Conservation (phyloP, 306 rosid genomes). For the Cicer cuneatum region DNA sequence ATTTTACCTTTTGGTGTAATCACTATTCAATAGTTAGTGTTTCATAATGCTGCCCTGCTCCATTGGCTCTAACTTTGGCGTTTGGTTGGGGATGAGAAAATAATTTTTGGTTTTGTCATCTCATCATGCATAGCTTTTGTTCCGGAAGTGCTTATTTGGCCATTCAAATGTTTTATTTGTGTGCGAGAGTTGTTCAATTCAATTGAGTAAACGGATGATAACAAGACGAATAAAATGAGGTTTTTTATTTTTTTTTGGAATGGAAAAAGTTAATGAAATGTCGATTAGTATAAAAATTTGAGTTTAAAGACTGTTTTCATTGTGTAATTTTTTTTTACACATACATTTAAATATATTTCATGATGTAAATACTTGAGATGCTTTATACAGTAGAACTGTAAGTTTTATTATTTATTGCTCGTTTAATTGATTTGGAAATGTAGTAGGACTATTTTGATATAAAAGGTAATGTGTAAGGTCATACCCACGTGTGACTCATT, state of each 20-base stretch:
- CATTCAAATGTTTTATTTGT: slow-evolving; percentile 37
- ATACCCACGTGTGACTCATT: too few relatives aligned
- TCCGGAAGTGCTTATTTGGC: slow-evolving; percentile 33
- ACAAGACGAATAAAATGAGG: not conserved
- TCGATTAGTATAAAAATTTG: too few relatives aligned
- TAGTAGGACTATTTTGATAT: too few relatives aligned
- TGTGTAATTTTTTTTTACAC: not conserved
- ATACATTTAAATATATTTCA: not conserved
- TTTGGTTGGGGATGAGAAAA: slow-evolving; percentile 32
- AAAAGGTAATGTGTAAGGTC: too few relatives aligned
- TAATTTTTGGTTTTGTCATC: not conserved
- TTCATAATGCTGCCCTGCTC: slow-evolving; percentile 38
- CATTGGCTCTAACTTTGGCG: slow-evolving; percentile 30
- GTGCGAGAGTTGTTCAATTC: not conserved
- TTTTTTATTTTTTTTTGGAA: too few relatives aligned
- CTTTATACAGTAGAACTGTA: too few relatives aligned
- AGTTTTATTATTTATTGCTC: too few relatives aligned
- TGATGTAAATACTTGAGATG: too few relatives aligned
- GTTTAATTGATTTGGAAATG: too few relatives aligned
- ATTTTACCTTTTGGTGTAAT: slow-evolving; percentile 39
- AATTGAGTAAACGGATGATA: not conserved
- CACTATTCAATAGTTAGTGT: slow-evolving; percentile 13
- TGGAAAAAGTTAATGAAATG: too few relatives aligned
- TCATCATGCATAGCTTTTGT: slow-evolving; percentile 25
- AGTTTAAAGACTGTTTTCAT: not conserved